Evolutionary conservation across 495 filamentous ascomycete species (phyloP).

Genomic region (Hypoxylon lienhwacheense): DNA sequence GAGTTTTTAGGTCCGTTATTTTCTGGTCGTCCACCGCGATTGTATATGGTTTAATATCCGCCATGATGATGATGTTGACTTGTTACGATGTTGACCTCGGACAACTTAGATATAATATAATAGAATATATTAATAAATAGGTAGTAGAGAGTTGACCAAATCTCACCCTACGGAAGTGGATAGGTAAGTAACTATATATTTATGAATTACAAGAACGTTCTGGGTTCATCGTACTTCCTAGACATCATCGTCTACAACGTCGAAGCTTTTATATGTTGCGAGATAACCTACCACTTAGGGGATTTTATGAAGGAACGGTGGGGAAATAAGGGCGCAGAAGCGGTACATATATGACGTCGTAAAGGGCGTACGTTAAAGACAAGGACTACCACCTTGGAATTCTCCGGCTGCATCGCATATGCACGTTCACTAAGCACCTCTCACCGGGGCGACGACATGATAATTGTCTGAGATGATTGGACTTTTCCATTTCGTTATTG

Average conservation of each 20-base stretch:
- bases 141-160: too few species aligned
- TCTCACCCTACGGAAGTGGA: too few species aligned
- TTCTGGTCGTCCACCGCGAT: constrained; percentile 37
- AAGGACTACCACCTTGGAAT: constrained; percentile 1
- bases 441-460: constrained; percentile 7
- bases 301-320: too few species aligned
- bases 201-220: too few species aligned
- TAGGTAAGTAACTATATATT: too few species aligned
- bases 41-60: constrained; percentile 40
- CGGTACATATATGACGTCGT: constrained; percentile 25
- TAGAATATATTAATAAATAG: neutral
- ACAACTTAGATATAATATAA: neutral
- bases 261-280: too few species aligned
- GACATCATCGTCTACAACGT: too few species aligned
- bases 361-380: constrained; percentile 28
- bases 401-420: constrained; percentile 3
- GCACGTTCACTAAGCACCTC: constrained; percentile 25
- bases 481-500: neutral
- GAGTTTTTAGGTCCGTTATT: constrained; percentile 37
- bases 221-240: too few species aligned
- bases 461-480: neutral
- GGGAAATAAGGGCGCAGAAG: too few species aligned
- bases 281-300: too few species aligned
- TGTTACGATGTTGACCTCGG: neutral
- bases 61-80: constrained; percentile 25